Evolutionary conservation across 1,284 basidiomycete genomes (phyloP).

Genomic region (Ceratobasidium sp.): DNA sequence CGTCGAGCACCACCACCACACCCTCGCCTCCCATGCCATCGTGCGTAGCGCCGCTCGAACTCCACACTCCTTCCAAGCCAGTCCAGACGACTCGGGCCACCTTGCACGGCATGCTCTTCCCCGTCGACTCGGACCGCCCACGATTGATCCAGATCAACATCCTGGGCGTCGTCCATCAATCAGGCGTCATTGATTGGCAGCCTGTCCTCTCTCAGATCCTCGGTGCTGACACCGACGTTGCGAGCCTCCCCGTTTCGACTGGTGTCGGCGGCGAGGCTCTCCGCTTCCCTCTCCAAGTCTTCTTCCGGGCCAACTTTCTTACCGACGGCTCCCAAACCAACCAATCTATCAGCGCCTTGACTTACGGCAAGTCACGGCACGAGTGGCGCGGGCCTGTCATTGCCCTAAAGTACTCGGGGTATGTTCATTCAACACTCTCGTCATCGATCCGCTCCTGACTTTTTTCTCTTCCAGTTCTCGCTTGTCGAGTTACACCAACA

Average conservation of each 20-base stretch:
- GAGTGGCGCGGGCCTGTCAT: constrained; percentile 48
- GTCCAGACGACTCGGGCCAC: constrained; percentile 48
- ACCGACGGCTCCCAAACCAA: constrained; percentile 40
- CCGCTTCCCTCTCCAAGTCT: constrained; percentile 44
- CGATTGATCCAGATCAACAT: constrained; percentile 38
- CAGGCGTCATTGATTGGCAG: constrained; percentile 36
- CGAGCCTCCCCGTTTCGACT: constrained; percentile 37
- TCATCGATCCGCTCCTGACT: neutral
- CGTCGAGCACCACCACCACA: constrained; percentile 12
- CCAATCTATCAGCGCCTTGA: constrained; percentile 28
- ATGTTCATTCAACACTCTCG: neutral
- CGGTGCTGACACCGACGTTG: constrained; percentile 21
- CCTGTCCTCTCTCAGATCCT: constrained; percentile 34
- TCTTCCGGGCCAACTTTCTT: constrained; percentile 44
- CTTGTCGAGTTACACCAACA: constrained; percentile 36
- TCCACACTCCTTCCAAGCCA: constrained; percentile 23
- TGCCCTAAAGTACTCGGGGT: constrained; percentile 80
- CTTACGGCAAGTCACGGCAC: constrained; percentile 38
- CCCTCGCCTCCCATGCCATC: constrained; percentile 38
- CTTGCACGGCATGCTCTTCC: constrained; percentile 69
- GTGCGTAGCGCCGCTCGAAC: neutral
- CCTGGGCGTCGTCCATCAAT: constrained; percentile 34
- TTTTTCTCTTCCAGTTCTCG: constrained; percentile 1
- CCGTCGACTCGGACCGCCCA: constrained; percentile 67
- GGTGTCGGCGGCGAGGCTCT: constrained; percentile 43